Evolutionary conservation across 805 yeast species (phyloP).

Genomic region (Ogataea kodamae): DNA sequence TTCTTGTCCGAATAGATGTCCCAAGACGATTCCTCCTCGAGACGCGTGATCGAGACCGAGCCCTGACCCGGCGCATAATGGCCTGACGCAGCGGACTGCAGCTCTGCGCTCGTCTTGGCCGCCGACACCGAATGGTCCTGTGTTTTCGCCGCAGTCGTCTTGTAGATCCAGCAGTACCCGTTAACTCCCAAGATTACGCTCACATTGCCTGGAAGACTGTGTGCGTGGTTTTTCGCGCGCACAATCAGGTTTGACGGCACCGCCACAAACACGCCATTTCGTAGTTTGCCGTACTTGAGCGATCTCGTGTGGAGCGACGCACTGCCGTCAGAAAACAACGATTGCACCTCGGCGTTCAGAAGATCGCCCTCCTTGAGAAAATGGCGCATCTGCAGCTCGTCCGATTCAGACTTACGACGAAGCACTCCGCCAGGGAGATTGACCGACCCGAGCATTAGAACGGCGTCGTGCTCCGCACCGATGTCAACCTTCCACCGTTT

Average conservation of each 20-base stretch:
- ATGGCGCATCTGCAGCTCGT: slow-evolving; percentile 93
- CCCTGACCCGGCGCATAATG: slow-evolving; percentile 55
- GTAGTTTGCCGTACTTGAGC: slow-evolving; percentile 87
- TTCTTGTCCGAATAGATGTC: slow-evolving; percentile 91
- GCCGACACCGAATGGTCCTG: slow-evolving; percentile 19
- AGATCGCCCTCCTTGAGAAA: slow-evolving; percentile 95
- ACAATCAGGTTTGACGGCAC: slow-evolving; percentile 83
- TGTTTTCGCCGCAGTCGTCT: slow-evolving; percentile 41
- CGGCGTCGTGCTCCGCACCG: slow-evolving; percentile 92
- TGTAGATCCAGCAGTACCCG: slow-evolving; percentile 90
- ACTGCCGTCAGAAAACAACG: slow-evolving; percentile 81
- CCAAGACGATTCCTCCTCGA: slow-evolving; percentile 87
- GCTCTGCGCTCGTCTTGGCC: slow-evolving; percentile 38
- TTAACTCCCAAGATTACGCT: slow-evolving; percentile 90
- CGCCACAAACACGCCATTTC: slow-evolving; percentile 80
- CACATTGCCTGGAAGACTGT: slow-evolving; percentile 89
- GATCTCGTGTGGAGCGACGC: slow-evolving; percentile 96
- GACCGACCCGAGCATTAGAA: slow-evolving; percentile 89
- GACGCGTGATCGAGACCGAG: slow-evolving; percentile 69
- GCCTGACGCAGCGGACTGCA: slow-evolving; percentile 29
- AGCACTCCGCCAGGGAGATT: slow-evolving; percentile 96
- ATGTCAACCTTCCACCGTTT: slow-evolving; percentile 96
- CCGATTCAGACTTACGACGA: slow-evolving; percentile 90
- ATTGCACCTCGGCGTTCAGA: slow-evolving; percentile 93
- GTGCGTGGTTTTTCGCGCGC: slow-evolving; percentile 83